phyloP scores from a whole-genome alignment of 495 filamentous ascomycete genomes.

The Hapsidospora chrysogenum region DNA sequence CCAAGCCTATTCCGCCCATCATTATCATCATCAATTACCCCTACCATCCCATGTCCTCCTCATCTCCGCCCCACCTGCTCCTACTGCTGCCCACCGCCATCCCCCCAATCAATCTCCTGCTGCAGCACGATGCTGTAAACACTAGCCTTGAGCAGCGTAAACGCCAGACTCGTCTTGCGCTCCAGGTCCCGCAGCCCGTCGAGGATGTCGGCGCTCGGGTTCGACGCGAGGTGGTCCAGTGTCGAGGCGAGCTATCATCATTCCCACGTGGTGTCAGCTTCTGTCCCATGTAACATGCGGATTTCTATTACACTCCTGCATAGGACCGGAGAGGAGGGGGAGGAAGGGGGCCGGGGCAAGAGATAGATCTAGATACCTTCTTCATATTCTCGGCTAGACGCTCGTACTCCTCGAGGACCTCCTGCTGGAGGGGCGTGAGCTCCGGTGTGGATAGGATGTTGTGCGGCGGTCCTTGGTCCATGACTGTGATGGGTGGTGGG shows the following conservation, averaged over 20 bases:
- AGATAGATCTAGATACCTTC: constrained; percentile 59
- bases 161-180: constrained; percentile 84
- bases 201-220: constrained; percentile 52
- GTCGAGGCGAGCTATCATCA: constrained; percentile 36
- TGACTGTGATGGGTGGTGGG: not conserved
- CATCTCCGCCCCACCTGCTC: not conserved
- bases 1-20: not conserved
- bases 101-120: constrained; percentile 69
- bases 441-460: constrained; percentile 23
- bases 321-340: too few relatives aligned
- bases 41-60: too few relatives aligned
- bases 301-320: not conserved
- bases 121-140: constrained; percentile 97
- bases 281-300: not conserved
- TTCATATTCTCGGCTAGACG: constrained; percentile 82
- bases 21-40: not conserved
- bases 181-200: constrained; percentile 81
- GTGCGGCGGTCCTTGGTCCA: not conserved
- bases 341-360: too few relatives aligned
- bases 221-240: constrained; percentile 42
- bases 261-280: not conserved
- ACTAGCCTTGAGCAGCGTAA: constrained; percentile 90
- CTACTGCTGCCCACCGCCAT: constrained; percentile 9
- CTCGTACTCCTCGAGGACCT: constrained; percentile 86
- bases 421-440: constrained; percentile 72